phyloP scores from a whole-genome alignment of 257 asterid genomes.

The Nicotiana tabacum region DNA sequence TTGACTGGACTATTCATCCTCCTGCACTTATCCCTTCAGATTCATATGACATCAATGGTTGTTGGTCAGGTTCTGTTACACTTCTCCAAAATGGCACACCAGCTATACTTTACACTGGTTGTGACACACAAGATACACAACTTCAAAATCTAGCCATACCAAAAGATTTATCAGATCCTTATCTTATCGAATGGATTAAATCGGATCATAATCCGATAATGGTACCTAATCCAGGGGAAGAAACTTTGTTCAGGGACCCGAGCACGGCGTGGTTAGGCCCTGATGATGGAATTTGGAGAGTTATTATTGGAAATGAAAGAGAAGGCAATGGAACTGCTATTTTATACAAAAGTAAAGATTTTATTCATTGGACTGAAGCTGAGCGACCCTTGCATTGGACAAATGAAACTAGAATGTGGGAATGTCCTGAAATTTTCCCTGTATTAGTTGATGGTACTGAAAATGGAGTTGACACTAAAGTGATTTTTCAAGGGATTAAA shows the following conservation, averaged over 20 bases:
- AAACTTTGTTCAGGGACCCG: constrained; percentile 34
- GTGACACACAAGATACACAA: constrained; percentile 17
- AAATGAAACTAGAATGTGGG: constrained; percentile 43
- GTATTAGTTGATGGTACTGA: not conserved
- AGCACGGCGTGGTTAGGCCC: constrained; percentile 41
- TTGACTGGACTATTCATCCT: constrained; percentile 50
- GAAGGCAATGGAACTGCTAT: constrained; percentile 18
- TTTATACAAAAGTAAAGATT: constrained; percentile 32
- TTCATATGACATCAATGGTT: constrained; percentile 25
- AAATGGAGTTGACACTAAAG: constrained; percentile 30
- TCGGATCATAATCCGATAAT: constrained; percentile 42
- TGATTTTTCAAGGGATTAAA: constrained; percentile 14
- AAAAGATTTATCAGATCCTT: constrained; percentile 43
- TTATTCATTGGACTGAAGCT: constrained; percentile 23
- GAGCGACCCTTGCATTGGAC: constrained; percentile 26
- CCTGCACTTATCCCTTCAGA: constrained; percentile 41
- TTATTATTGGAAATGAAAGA: constrained; percentile 24
- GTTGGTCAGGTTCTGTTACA: constrained; percentile 35
- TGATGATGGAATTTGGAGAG: constrained; percentile 33
- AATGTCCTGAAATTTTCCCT: constrained; percentile 42
- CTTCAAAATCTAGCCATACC: constrained; percentile 60
- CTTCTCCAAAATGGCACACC: constrained; percentile 36
- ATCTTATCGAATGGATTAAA: constrained; percentile 47
- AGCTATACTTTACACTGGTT: constrained; percentile 55
- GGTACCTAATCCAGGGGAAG: constrained; percentile 13